Evolutionary conservation across 129 eudicot species (phyloP), one percentile per base, ranked within the genome.

Genomic region (carrot (Daucus carota)): DNA sequence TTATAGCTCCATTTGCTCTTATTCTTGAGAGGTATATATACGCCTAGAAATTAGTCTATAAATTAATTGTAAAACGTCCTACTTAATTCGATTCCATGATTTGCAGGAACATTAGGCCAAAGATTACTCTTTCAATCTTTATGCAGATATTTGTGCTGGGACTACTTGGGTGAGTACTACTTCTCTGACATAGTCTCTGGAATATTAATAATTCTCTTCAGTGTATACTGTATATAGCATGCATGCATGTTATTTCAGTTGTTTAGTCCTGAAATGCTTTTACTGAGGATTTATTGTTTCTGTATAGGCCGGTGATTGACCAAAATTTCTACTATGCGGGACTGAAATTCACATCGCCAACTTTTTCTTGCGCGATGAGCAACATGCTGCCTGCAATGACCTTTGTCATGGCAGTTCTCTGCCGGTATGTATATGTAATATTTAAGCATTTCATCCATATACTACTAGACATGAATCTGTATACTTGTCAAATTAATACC

Each of bases 131-230:
- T 79, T 80, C 87, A 0, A 76, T 93, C 12, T 93, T 93, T 82
- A 47, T 89, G 89, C 98, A 93, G 78, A 93, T 93, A 54, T 91
- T 93, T 74, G 91, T 86, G 36, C 75, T 93, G 76, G 98, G 98
- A 20, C 96, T 93, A 79, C 98, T 93, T 8, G 98, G 98, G 97
- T 92, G 59, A 50, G 90, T 76, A 16, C 15, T 24, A 22, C 29
- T 22, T 34, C 14, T 54, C 29, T 6, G 1, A 20, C 22, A 12
- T 20, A 12, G 17, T 44, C 48, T 45, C 48, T 45, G 48, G 18
- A 45, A 13, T 45, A 45, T 43, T 45, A 45, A 15, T 45, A 45
- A 15, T 45, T 45, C 16, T 13, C 18, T 0, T 52, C 0, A 52
- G 60, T 52, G 20, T n/a, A 52, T 22, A 20, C 20, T 52, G 20